phyloP scores from a whole-genome alignment of 345 rosid genomes.

The Eucalyptus viminalis region DNA sequence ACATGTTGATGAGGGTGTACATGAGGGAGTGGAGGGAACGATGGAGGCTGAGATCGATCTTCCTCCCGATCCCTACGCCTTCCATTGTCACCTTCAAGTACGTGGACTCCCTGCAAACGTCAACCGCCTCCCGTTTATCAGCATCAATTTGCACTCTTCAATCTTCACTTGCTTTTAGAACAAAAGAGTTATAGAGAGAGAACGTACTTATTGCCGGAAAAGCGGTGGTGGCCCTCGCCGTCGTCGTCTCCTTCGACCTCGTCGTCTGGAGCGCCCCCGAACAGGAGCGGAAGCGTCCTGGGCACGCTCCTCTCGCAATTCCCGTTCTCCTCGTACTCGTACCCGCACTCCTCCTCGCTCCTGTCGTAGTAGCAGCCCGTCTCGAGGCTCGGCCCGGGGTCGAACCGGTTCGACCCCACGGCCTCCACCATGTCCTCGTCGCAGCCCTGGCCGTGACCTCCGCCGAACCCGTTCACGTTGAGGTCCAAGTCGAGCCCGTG shows the following conservation, averaged over 20 bases:
- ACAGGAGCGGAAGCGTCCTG: conserved; percentile 21
- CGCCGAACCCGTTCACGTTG: conserved; percentile 7
- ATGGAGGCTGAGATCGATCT: conserved; percentile 21
- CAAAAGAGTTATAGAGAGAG: background rate
- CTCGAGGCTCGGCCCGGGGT: background rate
- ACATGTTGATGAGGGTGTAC: conserved; percentile 22
- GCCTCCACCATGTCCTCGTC: background rate
- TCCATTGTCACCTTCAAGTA: conserved; percentile 45
- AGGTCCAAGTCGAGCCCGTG: conserved; percentile 7
- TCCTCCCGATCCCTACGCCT: conserved; percentile 37
- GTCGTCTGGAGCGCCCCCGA: conserved; percentile 6
- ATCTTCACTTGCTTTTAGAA: background rate
- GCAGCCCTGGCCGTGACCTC: background rate
- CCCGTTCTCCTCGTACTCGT: background rate
- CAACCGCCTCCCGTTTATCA: background rate
- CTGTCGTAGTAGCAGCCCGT: background rate
- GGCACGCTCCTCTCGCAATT: background rate
- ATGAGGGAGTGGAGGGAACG: conserved; percentile 15
- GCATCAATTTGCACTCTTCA: background rate
- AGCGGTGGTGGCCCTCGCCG: background rate
- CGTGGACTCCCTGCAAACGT: background rate
- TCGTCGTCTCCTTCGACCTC: conserved; percentile 2
- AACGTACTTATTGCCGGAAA: background rate
- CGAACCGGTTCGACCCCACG: background rate
- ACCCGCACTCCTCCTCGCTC: background rate